These are phyloP conservation scores for Globisporangium parvum DNA, from an alignment of 352 stramenopile genomes.

Conservation along the genomic window DNA sequence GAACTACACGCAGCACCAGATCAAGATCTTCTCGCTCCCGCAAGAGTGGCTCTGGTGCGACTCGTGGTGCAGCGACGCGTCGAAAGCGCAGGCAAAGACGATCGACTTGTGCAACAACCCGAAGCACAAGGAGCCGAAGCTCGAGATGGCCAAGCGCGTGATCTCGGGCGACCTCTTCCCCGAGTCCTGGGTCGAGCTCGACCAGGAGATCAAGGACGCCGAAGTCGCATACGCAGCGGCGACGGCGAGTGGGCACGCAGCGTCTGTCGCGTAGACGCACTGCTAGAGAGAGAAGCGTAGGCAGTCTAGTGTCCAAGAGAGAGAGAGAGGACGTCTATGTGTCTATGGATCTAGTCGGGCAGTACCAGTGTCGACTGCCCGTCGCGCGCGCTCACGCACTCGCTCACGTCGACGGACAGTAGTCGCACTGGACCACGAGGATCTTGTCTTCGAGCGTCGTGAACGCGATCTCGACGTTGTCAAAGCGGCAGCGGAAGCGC, in stretches of 20 bases:
- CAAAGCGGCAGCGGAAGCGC: conserved; percentile 68
- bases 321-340: neutral
- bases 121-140: conserved; percentile 99
- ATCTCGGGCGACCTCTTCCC: conserved; percentile 97
- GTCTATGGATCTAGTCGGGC: neutral
- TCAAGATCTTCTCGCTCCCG: conserved; percentile 96
- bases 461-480: conserved; percentile 72
- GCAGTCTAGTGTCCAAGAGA: neutral
- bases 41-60: conserved; percentile 99
- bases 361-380: neutral
- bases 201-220: conserved; percentile 92
- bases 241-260: neutral
- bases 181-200: conserved; percentile 98
- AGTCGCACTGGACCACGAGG: conserved; percentile 46
- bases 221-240: conserved; percentile 30
- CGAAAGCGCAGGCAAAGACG: conserved; percentile 97
- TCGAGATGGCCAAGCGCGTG: conserved; percentile 98
- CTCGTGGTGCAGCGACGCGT: conserved; percentile 98
- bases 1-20: conserved; percentile 95
- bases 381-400: conserved; percentile 1
- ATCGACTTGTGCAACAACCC: conserved; percentile 99
- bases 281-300: neutral
- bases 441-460: conserved; percentile 64
- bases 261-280: neutral
- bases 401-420: conserved; percentile 11